Evolutionary conservation across 1,284 basidiomycete species (phyloP).

Genomic region (Boletus mariae): DNA sequence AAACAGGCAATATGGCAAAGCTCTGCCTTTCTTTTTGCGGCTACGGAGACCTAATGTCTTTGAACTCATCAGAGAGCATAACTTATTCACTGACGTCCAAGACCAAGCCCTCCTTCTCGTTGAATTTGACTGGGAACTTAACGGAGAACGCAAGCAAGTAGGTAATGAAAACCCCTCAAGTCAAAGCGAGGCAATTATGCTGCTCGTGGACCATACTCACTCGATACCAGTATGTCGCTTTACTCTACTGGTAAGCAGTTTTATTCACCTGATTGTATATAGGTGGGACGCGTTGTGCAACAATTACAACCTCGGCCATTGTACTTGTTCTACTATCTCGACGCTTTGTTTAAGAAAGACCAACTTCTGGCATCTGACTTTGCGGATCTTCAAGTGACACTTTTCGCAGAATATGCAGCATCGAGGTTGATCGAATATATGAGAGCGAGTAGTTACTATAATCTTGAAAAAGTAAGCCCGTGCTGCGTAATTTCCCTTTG

Average conservation of each 20-base stretch:
- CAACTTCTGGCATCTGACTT: conserved; percentile 78
- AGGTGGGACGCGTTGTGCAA: conserved; percentile 85
- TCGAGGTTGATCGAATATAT: conserved; percentile 85
- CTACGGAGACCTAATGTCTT: conserved; percentile 89
- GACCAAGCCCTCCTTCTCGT: conserved; percentile 91
- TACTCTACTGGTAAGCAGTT: neutral
- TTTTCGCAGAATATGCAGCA: conserved; percentile 89
- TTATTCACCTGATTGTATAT: conserved; percentile 1
- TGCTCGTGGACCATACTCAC: conserved; percentile 93
- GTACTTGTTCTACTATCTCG: conserved; percentile 92
- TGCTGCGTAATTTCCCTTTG: neutral
- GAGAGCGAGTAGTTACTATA: conserved; percentile 89
- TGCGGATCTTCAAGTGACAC: conserved; percentile 83
- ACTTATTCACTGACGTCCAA: conserved; percentile 92
- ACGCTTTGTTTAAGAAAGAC: conserved; percentile 87
- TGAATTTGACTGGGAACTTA: conserved; percentile 90
- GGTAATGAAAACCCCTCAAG: conserved; percentile 38
- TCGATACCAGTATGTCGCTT: conserved; percentile 80
- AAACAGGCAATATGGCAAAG: conserved; percentile 92
- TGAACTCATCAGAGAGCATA: conserved; percentile 90
- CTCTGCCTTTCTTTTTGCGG: conserved; percentile 85
- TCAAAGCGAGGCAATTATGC: conserved; percentile 70
- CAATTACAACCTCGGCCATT: conserved; percentile 78
- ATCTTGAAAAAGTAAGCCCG: conserved; percentile 69
- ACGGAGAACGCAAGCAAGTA: conserved; percentile 52